Conservation (phyloP, 306 rosid genomes). For the Trifolium fragiferum region DNA sequence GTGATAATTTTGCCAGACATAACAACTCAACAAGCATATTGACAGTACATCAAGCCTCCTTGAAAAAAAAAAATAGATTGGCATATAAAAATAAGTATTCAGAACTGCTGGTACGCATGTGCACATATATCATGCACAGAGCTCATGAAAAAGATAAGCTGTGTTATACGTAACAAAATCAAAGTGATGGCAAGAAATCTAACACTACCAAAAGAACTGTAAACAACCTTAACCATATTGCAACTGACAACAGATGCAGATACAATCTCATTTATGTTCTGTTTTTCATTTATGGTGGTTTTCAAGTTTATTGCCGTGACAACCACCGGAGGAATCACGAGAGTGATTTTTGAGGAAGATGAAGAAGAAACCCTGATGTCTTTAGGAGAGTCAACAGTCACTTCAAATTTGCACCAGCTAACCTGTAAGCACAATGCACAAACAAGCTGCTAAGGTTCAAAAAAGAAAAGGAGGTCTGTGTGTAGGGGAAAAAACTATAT, state of each 20-base stretch:
- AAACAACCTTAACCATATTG: constrained; percentile 83
- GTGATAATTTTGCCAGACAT: constrained; percentile 3
- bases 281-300: constrained; percentile 73
- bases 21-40: constrained; percentile 22
- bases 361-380: constrained; percentile 57
- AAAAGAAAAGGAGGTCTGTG: constrained; percentile 13
- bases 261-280: constrained; percentile 77
- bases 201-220: constrained; percentile 31
- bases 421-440: constrained; percentile 73
- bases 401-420: constrained; percentile 99
- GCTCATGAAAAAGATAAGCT: constrained; percentile 22
- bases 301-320: constrained; percentile 85
- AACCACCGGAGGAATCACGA: constrained; percentile 78
- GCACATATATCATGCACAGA: no score
- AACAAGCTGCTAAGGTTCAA: constrained; percentile 29
- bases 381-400: constrained; percentile 75
- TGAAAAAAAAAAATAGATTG: background rate
- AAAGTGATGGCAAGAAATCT: constrained; percentile 33
- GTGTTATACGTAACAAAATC: constrained; percentile 6
- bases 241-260: constrained; percentile 93
- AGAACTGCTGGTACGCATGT: background rate
- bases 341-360: constrained; percentile 57
- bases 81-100: background rate
- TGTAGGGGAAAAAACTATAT: constrained; percentile 8
- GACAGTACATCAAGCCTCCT: constrained; percentile 31